Percentiles rank a stretch among this genome's conserved stretches.
phyloP scores from a whole-genome alignment of 768 basidiomycete genomes.

The Suillus placidus region DNA sequence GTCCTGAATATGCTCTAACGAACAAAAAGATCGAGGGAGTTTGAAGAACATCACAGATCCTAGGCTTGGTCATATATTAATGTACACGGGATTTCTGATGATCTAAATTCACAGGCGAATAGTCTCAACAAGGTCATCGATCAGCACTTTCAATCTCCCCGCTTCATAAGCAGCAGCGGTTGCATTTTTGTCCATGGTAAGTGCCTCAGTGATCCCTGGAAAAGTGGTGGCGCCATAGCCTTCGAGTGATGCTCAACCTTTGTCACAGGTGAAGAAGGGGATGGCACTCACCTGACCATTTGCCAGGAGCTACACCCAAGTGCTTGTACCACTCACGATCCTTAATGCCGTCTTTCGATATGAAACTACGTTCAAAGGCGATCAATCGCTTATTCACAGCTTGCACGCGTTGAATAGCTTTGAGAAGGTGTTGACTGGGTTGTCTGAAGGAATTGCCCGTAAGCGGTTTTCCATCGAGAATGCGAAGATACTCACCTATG shows the following conservation, averaged over 20 bases:
- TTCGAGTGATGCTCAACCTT: constrained; percentile 25
- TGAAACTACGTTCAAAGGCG: constrained; percentile 76
- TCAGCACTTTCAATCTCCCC: constrained; percentile 53
- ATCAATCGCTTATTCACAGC: constrained; percentile 64
- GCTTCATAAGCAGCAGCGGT: constrained; percentile 66
- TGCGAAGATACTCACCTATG: background rate
- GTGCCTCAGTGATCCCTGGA: constrained; percentile 77
- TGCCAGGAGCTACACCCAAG: constrained; percentile 81
- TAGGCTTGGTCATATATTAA: background rate
- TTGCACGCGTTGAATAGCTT: constrained; percentile 60
- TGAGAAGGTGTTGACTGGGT: constrained; percentile 47
- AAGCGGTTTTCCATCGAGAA: background rate
- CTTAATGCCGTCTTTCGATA: constrained; percentile 73
- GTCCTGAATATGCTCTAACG: background rate
- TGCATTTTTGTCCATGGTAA: constrained; percentile 68
- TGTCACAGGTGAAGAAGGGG: background rate
- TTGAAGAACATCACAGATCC: background rate
- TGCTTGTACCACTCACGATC: constrained; percentile 84
- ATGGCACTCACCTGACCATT: constrained; percentile 65
- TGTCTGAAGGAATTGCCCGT: constrained; percentile 23
- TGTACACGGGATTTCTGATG: background rate
- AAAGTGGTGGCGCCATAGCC: constrained; percentile 83
- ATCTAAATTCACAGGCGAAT: constrained; percentile 21
- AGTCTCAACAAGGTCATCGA: constrained; percentile 51
- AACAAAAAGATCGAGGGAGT: background rate